Base-by-base conservation (phyloP, 306 rosid species). In the Begonia loranthoides region DNA sequence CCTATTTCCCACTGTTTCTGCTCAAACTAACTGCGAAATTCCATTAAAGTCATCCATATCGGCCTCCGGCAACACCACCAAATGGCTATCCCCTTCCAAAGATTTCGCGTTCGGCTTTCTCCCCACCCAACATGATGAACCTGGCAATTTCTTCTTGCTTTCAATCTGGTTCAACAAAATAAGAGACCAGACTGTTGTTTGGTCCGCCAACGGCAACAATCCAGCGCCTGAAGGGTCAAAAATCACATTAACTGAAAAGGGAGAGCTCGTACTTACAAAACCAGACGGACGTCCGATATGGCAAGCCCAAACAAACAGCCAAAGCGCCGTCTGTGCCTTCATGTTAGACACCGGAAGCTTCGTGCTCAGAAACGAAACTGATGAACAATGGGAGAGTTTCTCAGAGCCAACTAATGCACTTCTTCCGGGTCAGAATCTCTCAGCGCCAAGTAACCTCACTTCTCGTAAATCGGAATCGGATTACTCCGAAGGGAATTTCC, bases 91-190 rank as follows among this genome's bases (percentile, higher is more conserved):
- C 5, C 75, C 85, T 50, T 72, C 80, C 3, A 68, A 66, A 13
- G 79, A 79, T 48, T 83, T 83, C 50, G 79, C 85, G 15, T 79
- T 79, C 41, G 78, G 89, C n/a, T 78, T 82, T 65, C 47, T 28
- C 36, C 36, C 36, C 36, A 28, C 3, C 5, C 36, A 28, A 28
- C 36, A 38, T 10, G 67, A 57, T n/a, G 63, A 55, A n/a, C 21
- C 14, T 0, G 57, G 43, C 15, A 61, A 50, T 47, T 10, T 14
- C 28, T 76, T 73, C 74, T 52, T 79, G 41, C 55, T 51, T 6
- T 34, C 55, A 15, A 21, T 51, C 15, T 15, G 16, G 36, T 28
- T 28, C 36, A 28, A 28, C 36, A 28, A 28, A 28, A 28, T 28
- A 5, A 28, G 36, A 28, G 55, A 51, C 7, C 24, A 24, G 11